Base-by-base conservation (phyloP, 305 asterid species). In the Fraxinus platypoda region DNA sequence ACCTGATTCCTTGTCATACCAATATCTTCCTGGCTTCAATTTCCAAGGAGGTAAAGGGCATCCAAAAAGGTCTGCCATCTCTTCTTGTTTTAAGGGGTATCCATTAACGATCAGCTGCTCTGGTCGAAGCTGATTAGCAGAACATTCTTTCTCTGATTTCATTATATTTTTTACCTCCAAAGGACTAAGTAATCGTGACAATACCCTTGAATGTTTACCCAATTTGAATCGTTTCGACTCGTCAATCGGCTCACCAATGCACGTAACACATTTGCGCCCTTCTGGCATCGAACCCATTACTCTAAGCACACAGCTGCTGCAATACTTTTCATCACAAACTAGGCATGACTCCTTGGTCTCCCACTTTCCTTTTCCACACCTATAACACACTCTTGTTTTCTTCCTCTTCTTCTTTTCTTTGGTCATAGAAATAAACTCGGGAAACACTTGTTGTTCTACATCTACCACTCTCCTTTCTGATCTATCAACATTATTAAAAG, bases 1-100 rank as follows among this genome's bases (percentile, higher is more conserved):
- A 77, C 90, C 92, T 34, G 88, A 95, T 85, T 95, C 99, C 84
- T 95, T 95, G 84, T 95, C 99, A 86, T 95, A 95, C 98, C 98
- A 95, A 87, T 89, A 89, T 66, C 83, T 57, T 70, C 92, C 92
- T 1, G 92, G 92, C 80, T 89, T 89, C 83, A 89, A 84, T 74
- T 86, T 87, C 83, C 81, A 25, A 33, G 92, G 92, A 59, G 92
- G 90, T 66, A 87, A 78, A 78, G 88, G 85, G 85, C 92, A 87
- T 8, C 89, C 90, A 43, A 89, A 85, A 64, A 89, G 88, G 74
- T 89, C 92, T 4, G 87, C 88, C 92, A 89, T 87, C 80, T 87
- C 90, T 76, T 87, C 90, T 8, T 87, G 86, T 78, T 87, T 89
- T 83, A 89, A 75, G 30, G 90, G 90, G 83, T n/a, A 86, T 46